phyloP scores from a whole-genome alignment of 2,329 filamentous ascomycete genomes.

The Fusarium foetens region DNA sequence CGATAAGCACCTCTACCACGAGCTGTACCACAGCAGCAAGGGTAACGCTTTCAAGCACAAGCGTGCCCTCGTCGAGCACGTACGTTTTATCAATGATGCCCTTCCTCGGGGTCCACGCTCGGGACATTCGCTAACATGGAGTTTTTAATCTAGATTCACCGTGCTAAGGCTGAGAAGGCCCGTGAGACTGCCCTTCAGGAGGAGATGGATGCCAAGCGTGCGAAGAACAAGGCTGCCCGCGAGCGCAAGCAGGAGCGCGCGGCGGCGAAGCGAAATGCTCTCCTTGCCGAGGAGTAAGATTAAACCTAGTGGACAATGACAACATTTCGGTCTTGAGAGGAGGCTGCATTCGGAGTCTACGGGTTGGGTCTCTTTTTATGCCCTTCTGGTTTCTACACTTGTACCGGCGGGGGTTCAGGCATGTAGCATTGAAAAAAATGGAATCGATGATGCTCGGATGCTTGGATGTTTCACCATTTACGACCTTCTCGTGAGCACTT shows the following conservation, averaged over 20 bases:
- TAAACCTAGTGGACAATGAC: slow-evolving; percentile 59
- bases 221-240: slow-evolving; percentile 99
- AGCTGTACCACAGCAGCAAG: slow-evolving; percentile 99
- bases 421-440: slow-evolving; percentile 68
- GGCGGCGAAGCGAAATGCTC: slow-evolving; percentile 87
- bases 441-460: slow-evolving; percentile 61
- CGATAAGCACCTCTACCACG: slow-evolving; percentile 99
- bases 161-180: slow-evolving; percentile 99
- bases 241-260: slow-evolving; percentile 97
- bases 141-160: slow-evolving; percentile 81
- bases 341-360: slow-evolving; percentile 70
- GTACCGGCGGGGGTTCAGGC: slow-evolving; percentile 62
- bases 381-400: slow-evolving; percentile 60
- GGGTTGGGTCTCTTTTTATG: slow-evolving; percentile 64
- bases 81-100: slow-evolving; percentile 67
- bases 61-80: slow-evolving; percentile 99
- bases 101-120: neutral
- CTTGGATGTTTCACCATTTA: slow-evolving; percentile 42
- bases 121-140: slow-evolving; percentile 32
- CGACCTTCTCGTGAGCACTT: slow-evolving; percentile 30
- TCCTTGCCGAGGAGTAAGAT: slow-evolving; percentile 74
- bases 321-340: slow-evolving; percentile 61
- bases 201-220: slow-evolving; percentile 99
- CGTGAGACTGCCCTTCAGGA: slow-evolving; percentile 97
- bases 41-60: slow-evolving; percentile 99